A percentile compares a stretch with the other conserved stretches of the same genome.
Conservation (phyloP, 495 filamentous ascomycete genomes). For the Penicillium lagena region DNA sequence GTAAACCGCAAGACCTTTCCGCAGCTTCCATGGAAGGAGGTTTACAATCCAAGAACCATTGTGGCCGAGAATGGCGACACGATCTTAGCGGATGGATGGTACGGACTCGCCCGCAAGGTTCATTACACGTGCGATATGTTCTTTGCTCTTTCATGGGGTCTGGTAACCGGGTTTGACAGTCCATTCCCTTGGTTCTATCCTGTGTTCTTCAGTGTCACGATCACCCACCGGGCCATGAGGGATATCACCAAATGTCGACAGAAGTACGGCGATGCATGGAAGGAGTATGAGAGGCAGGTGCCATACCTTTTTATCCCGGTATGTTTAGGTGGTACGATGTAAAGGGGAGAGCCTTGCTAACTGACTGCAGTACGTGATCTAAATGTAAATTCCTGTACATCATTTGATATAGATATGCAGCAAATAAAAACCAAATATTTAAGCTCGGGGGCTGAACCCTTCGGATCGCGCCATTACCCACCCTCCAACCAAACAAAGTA, state of each 20-base stretch:
- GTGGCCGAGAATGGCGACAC: slow-evolving; percentile 65
- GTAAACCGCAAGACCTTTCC: slow-evolving; percentile 77
- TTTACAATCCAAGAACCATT: slow-evolving; percentile 76
- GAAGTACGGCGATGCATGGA: slow-evolving; percentile 90
- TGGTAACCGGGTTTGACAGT: slow-evolving; percentile 54
- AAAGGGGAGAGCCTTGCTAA: background rate
- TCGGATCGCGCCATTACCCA: too few species aligned
- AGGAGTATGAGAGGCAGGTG: slow-evolving; percentile 76
- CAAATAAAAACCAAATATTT: too few species aligned
- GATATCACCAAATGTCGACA: slow-evolving; percentile 74
- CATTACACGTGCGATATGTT: slow-evolving; percentile 87
- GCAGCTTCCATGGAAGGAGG: slow-evolving; percentile 71
- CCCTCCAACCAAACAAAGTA: too few species aligned
- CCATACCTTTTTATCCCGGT: slow-evolving; percentile 95
- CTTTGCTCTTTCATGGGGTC: slow-evolving; percentile 64
- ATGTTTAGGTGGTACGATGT: slow-evolving; percentile 30
- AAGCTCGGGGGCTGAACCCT: too few species aligned
- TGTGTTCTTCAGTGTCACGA: slow-evolving; percentile 84
- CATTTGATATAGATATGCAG: too few species aligned
- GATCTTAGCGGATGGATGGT: slow-evolving; percentile 89
- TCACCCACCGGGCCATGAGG: slow-evolving; percentile 72
- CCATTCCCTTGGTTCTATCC: slow-evolving; percentile 90
- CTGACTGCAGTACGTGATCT: background rate
- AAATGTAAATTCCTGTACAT: too few species aligned
- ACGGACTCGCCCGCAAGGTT: slow-evolving; percentile 79